phyloP scores from a whole-genome alignment of 2,329 filamentous ascomycete genomes.

The Colletotrichum abscissum region DNA sequence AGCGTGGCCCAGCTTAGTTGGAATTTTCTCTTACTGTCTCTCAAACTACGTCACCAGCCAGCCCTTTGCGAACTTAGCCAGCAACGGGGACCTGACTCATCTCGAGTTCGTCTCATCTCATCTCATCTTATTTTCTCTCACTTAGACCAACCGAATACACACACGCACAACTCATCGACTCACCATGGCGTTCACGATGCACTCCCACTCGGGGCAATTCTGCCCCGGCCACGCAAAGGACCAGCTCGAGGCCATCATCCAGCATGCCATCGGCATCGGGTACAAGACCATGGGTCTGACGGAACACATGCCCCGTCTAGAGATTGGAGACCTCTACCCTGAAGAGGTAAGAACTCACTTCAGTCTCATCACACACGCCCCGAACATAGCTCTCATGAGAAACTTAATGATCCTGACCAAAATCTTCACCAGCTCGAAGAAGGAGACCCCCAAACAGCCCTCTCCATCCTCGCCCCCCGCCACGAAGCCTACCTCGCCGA shows the following conservation, averaged over 20 bases:
- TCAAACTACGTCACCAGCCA: conserved; percentile 31
- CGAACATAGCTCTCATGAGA: background rate
- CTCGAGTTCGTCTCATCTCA: conserved; percentile 33
- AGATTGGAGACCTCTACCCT: conserved; percentile 84
- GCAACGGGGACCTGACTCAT: conserved; percentile 12
- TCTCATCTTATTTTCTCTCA: background rate
- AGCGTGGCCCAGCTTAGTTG: background rate
- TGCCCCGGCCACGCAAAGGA: conserved; percentile 91
- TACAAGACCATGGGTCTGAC: conserved; percentile 90
- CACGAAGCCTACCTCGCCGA: conserved; percentile 81
- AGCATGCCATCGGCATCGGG: conserved; percentile 79
- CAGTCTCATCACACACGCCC: background rate
- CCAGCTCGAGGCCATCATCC: conserved; percentile 84
- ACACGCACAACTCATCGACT: background rate
- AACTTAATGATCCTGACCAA: conserved; percentile 27
- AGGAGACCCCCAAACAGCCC: conserved; percentile 58
- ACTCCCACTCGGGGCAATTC: conserved; percentile 98
- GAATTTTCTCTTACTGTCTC: background rate
- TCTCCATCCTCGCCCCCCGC: conserved; percentile 61
- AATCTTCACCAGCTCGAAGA: conserved; percentile 57
- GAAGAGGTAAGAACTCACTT: conserved; percentile 73
- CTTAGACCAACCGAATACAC: background rate
- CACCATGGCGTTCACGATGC: conserved; percentile 94
- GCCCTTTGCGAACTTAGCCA: background rate
- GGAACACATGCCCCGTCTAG: conserved; percentile 91